Base-by-base conservation (phyloP, 768 basidiomycete species). In the Filobasidium floriforme region DNA sequence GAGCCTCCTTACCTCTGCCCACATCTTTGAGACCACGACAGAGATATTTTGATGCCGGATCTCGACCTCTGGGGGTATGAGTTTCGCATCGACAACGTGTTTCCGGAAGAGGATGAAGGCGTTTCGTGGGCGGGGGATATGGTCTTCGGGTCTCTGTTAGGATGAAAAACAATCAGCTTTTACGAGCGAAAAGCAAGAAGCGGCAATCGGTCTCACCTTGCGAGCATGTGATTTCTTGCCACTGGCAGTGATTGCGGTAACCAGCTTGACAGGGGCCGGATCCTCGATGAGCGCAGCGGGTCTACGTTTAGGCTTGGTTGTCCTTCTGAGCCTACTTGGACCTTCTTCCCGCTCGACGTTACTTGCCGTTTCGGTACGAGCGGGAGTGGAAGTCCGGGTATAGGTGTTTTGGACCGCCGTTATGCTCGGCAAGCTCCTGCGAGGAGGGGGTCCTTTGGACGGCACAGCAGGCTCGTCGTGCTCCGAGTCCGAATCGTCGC, bases 41-140 rank as follows among this genome's bases (percentile, higher is more conserved):
- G 86, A 87, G 66, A 91, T 84, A 63, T 85, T 83, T 75, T 88
- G 86, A 75, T 91, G 89, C 60, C 88, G 84, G 18, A 81, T 81
- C 79, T 88, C 87, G 1, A 85, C 82, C 49, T 80, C 77, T 11
- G 80, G 74, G 0, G 86, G 84, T 57, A 84, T 80, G 67, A 84
- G 82, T 62, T 85, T 82, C 68, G 87, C 84, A 60, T 84, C 82
- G 18, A 87, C 85, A 62, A 88, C 85, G 73, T 89, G 85, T 73
- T 85, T 87, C 49, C 89, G 83, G 74, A 88, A 90, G 68, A 89
- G 83, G 69, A 90, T 89, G 78, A 90, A 90, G 0, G 88, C 86
- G 75, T 89, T 89, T 18, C 86, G 81, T 0, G 88, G 88, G 29
- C 89, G 84, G 19, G 86, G 86, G 44, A 89, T 83, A 73, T 88